Evolutionary conservation across 441 rosid species (phyloP).

Genomic region (Croton setiger): DNA sequence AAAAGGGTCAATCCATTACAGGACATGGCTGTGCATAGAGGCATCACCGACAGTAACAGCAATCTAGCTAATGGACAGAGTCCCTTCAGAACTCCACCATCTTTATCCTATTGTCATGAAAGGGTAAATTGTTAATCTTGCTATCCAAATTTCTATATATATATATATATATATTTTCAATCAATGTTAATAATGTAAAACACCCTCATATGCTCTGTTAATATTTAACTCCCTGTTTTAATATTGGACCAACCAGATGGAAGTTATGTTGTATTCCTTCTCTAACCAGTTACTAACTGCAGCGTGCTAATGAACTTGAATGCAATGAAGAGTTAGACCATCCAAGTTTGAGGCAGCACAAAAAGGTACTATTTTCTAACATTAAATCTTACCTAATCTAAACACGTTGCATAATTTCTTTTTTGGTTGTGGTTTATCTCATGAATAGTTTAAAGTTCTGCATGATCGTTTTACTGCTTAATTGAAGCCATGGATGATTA

Average conservation of each 20-base stretch:
- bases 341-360: conserved; percentile 57
- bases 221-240: neutral
- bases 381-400: neutral
- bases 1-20: conserved; percentile 43
- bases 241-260: neutral
- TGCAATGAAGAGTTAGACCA: conserved; percentile 44
- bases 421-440: neutral
- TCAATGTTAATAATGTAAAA: neutral
- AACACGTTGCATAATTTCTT: neutral
- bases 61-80: conserved; percentile 46
- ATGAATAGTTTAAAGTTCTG: neutral
- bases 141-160: neutral
- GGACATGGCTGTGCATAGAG: conserved; percentile 30
- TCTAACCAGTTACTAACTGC: conserved; percentile 29
- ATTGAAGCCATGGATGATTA: neutral
- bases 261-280: neutral
- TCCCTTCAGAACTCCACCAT: conserved; percentile 96
- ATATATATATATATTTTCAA: too few relatives aligned
- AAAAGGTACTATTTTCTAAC: conserved; percentile 52
- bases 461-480: neutral
- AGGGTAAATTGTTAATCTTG: conserved; percentile 38
- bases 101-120: conserved; percentile 55
- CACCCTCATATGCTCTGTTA: neutral
- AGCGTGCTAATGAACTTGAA: conserved; percentile 41
- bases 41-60: conserved; percentile 21